Conservation (phyloP, 352 stramenopile genomes). For the Phytophthora pisi region DNA sequence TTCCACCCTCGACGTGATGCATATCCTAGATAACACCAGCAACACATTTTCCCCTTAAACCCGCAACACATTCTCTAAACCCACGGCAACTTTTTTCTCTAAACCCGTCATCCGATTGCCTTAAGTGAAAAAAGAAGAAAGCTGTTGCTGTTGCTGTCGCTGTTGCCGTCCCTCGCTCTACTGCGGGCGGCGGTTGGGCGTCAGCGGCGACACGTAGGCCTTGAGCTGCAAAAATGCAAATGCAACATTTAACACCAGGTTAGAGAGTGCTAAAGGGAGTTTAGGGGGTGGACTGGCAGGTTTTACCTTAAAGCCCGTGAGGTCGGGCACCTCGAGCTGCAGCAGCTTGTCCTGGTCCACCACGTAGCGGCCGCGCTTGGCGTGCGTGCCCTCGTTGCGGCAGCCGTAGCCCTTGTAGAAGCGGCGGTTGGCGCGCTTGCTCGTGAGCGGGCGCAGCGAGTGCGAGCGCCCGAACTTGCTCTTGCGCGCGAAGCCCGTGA, state of each 20-base stretch:
- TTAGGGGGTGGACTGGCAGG: no score
- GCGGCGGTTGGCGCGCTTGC: slow-evolving; percentile 93
- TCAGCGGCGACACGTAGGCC: slow-evolving; percentile 82
- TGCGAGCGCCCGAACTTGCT: slow-evolving; percentile 89
- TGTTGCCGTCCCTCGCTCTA: slow-evolving; percentile 25
- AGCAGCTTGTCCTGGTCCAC: slow-evolving; percentile 92
- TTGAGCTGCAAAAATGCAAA: slow-evolving; percentile 61
- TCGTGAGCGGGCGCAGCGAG: slow-evolving; percentile 89
- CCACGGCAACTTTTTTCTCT: no score
- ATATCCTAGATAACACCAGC: slow-evolving; percentile 30
- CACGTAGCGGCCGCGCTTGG: slow-evolving; percentile 92
- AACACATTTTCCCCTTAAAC: slow-evolving; percentile 3
- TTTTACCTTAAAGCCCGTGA: slow-evolving; percentile 91
- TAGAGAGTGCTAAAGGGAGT: neutral
- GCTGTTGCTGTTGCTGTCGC: no score
- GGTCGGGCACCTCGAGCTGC: slow-evolving; percentile 93
- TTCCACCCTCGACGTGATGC: slow-evolving; percentile 7
- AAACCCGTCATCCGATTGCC: slow-evolving; percentile 21
- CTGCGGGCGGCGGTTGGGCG: slow-evolving; percentile 57
- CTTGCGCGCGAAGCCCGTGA: slow-evolving; percentile 71
- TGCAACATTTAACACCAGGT: slow-evolving; percentile 1
- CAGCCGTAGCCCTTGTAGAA: slow-evolving; percentile 97
- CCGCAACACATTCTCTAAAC: no score
- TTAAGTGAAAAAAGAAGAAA: slow-evolving; percentile 11
- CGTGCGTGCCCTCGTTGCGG: slow-evolving; percentile 92